Base-by-base conservation (phyloP, 495 filamentous ascomycete genomes). In the Acidiella bohemica region DNA sequence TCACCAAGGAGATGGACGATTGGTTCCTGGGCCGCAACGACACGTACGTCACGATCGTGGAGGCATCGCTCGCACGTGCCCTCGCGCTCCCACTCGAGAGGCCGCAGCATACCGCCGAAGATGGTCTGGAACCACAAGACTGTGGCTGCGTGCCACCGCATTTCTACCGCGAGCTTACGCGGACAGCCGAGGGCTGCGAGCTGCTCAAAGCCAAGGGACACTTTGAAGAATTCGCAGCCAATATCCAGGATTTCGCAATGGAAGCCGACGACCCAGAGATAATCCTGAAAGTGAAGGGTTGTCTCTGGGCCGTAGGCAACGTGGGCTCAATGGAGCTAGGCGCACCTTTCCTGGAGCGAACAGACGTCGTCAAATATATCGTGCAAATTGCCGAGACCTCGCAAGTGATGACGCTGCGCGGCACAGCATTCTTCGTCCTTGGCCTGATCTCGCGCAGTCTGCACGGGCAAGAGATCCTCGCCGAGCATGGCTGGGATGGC, bases 1-100 rank as follows among this genome's bases (percentile, higher is more conserved):
- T 97, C 55, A 90, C 84, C 28, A 85, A 90, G 50, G 92, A 96
- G 55, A 97, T 97, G 90, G 90, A 97, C 54, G 90, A 96, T 59
- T 97, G 90, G 90, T 97, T 95, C 55, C 72, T 83, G 25, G 90
- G 92, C 24, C 76, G 90, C 21, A 97, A 97, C 53, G 88, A 96
- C 58, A 77, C 73, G 28, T 97, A 97, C 58, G 90, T 97, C 34
- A 70, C 76, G 18, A 71, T 95, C n/a, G 84, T 96, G 23, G 90
- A 97, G 56, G 92, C 90, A 14, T 90, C 85, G 40, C 66, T 97
- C n/a, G 85, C 87, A 16, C 74, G 86, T 18, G 84, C 86, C 6
- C 84, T 95, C 42, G 66, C 79, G 16, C 77, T 84, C 23, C 32
- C 51, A 27, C 51, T 54, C 5, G 68, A 70, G 22, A 70, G 76